Conservation (phyloP, 768 basidiomycete species). For the Austroboletus festivus region DNA sequence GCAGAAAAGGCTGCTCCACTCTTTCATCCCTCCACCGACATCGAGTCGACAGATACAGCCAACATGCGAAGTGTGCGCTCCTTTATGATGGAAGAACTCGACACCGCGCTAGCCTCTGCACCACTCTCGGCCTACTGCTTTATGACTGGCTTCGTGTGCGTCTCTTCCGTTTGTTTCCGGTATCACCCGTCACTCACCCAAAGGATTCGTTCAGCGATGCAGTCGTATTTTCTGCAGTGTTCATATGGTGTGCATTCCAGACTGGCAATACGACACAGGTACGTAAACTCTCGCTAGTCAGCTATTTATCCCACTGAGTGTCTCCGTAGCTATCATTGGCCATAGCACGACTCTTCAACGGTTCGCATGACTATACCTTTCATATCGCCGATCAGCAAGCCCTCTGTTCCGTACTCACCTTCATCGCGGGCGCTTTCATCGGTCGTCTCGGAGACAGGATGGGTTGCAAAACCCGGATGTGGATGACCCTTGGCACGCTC, state of each 20-base stretch:
- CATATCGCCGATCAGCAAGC: conserved; percentile 84
- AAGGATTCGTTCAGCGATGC: conserved; percentile 50
- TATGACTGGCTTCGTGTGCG: conserved; percentile 79
- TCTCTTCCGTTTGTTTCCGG: conserved; percentile 2
- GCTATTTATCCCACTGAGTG: not conserved
- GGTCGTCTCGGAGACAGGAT: conserved; percentile 84
- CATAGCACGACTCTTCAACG: conserved; percentile 73
- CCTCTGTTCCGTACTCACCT: conserved; percentile 72
- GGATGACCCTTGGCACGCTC: conserved; percentile 71
- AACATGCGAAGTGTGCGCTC: conserved; percentile 10
- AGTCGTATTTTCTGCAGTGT: conserved; percentile 73
- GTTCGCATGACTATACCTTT: conserved; percentile 53
- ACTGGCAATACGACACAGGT: conserved; percentile 76
- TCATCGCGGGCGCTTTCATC: conserved; percentile 72
- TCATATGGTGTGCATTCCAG: conserved; percentile 85
- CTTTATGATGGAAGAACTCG: conserved; percentile 24
- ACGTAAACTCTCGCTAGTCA: not conserved
- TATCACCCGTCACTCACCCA: not conserved
- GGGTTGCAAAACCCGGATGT: conserved; percentile 67
- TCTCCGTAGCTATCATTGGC: conserved; percentile 68
- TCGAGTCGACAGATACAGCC: conserved; percentile 9
- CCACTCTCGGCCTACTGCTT: conserved; percentile 68
- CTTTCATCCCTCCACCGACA: conserved; percentile 7
- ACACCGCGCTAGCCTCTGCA: conserved; percentile 35
- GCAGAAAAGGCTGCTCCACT: not conserved